Base-by-base conservation (phyloP, 805 yeast species). In the Nakazawaea ernobii region DNA sequence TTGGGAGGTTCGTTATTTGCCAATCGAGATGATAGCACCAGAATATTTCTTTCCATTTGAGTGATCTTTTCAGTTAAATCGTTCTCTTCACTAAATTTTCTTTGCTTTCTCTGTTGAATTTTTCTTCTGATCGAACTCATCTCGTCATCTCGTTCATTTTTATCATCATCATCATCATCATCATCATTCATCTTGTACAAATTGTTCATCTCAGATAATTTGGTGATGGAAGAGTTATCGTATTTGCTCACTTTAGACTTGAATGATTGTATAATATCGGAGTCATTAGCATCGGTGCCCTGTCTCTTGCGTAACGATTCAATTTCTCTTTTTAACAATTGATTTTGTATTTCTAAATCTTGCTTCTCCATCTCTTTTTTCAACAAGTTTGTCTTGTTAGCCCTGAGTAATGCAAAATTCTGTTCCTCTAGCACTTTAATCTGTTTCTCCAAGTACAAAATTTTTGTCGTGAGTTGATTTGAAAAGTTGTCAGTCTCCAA, bases 321-420 rank as follows among this genome's bases (percentile, higher is more conserved):
- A 6, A 43, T 15, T 39, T 48, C 50, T 26, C 42, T 38, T 13
- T 14, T 32, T 3, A 48, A 14, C 11, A 48, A 35, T 33, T 43
- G 32, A 30, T 43, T 48, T 24, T 43, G 37, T 8, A 48, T 39
- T 26, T 43, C 47, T 27, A 48, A 39, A 28, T 48, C 47, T 28
- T 48, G 50, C 29, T 43, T 48, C 30, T 48, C 50, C 43, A 48
- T 43, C 38, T 48, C 50, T 35, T 48, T 42, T 32, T 33, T 38
- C 32, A 48, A 32, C 5, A 39, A 13, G 6, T 11, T 17, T 10
- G 41, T 6, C 24, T 43, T 48, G 17, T 43, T 48, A 6, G 41
- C 30, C 10, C 35, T 29, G 7, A 48, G 39, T 4, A 43, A 29
- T 2, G 32, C 35, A 4, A 32, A 7, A 35, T 48, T 48, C 26